Conservation (phyloP, 371 early-diverging fungal genomes). For the Apophysomyces variabilis region DNA sequence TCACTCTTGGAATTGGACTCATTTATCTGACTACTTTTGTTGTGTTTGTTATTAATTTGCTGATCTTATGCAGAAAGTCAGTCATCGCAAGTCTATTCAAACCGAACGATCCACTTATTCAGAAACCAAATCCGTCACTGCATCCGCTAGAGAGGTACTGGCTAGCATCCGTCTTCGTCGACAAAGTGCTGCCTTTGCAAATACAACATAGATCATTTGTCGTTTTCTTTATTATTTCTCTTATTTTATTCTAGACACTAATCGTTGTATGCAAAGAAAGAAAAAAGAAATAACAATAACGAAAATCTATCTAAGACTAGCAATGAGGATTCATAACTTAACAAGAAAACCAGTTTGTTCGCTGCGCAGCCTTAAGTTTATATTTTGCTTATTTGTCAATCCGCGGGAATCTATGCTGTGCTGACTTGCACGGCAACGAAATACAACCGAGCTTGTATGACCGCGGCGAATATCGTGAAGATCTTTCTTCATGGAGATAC, state of each 20-base stretch:
- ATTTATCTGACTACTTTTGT: neutral
- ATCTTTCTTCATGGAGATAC: too few species aligned
- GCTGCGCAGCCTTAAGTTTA: too few species aligned
- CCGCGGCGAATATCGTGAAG: too few species aligned
- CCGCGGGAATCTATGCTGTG: too few species aligned
- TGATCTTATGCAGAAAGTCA: neutral
- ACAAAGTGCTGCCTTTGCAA: conserved; percentile 11
- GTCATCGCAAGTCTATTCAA: conserved; percentile 1
- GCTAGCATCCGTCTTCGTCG: conserved; percentile 24
- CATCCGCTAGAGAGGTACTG: conserved; percentile 24
- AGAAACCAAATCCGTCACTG: conserved; percentile 19
- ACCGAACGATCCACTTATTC: neutral
- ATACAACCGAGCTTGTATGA: too few species aligned
- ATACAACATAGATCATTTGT: neutral
- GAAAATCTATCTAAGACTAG: neutral
- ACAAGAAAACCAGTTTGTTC: too few species aligned
- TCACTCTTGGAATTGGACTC: neutral
- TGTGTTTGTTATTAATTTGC: too few species aligned
- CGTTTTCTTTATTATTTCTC: neutral
- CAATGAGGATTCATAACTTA: too few species aligned
- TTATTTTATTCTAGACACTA: too few species aligned
- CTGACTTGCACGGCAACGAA: too few species aligned
- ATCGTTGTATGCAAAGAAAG: neutral
- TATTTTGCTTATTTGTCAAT: too few species aligned
- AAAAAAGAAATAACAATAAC: neutral